Evolutionary conservation across 768 basidiomycete genomes (phyloP).

Genomic region (Suillus fuscotomentosus): DNA sequence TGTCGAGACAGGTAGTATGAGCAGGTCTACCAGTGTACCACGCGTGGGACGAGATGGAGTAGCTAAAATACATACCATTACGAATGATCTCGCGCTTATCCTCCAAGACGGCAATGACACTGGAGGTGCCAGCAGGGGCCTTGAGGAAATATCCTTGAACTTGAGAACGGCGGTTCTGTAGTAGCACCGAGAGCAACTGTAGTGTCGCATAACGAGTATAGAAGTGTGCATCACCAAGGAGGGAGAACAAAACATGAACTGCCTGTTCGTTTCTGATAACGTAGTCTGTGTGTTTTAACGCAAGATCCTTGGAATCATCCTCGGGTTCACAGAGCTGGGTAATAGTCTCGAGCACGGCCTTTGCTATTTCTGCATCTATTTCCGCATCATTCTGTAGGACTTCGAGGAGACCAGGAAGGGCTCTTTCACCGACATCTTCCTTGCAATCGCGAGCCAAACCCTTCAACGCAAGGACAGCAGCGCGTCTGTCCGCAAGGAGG

Average conservation of each 20-base stretch:
- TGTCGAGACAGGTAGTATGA: slow-evolving; percentile 6
- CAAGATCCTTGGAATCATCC: slow-evolving; percentile 61
- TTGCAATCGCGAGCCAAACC: slow-evolving; percentile 91
- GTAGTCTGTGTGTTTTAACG: slow-evolving; percentile 78
- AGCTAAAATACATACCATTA: slow-evolving; percentile 57
- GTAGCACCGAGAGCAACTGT: slow-evolving; percentile 74
- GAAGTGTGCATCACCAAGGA: slow-evolving; percentile 76
- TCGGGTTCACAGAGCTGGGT: slow-evolving; percentile 81
- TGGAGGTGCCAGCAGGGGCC: slow-evolving; percentile 71
- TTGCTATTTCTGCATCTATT: slow-evolving; percentile 89
- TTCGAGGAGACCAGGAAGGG: slow-evolving; percentile 74
- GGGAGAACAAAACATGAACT: slow-evolving; percentile 70
- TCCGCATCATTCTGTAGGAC: slow-evolving; percentile 86
- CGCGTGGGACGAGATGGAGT: not conserved
- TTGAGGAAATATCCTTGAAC: slow-evolving; percentile 94
- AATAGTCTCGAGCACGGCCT: slow-evolving; percentile 89
- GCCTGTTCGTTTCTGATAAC: slow-evolving; percentile 73
- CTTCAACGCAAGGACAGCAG: slow-evolving; percentile 91
- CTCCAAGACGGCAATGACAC: slow-evolving; percentile 72
- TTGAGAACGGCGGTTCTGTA: slow-evolving; percentile 76
- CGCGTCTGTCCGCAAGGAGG: slow-evolving; percentile 86
- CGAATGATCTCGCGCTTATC: slow-evolving; percentile 88
- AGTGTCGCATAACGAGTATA: slow-evolving; percentile 84
- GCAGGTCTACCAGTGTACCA: slow-evolving; percentile 7
- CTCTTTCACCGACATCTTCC: slow-evolving; percentile 78